phyloP scores from a whole-genome alignment of 106 monocot genomes.

The Iris macrosiphon region DNA sequence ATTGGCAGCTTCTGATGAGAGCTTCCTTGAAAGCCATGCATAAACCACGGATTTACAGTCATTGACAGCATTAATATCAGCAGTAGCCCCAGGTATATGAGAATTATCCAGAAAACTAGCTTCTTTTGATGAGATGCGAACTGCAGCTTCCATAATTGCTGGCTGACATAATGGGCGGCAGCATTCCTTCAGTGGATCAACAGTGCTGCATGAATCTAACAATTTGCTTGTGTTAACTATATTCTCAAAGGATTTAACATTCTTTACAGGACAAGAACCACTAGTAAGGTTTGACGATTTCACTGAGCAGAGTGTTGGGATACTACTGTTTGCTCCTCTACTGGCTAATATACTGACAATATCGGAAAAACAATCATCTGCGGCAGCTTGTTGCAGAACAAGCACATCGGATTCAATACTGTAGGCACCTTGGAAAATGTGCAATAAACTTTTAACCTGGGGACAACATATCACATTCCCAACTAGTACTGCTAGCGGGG shows the following conservation, averaged over 20 bases:
- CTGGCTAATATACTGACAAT: conserved; percentile 70
- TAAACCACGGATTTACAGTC: conserved; percentile 92
- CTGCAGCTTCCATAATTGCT: conserved; percentile 85
- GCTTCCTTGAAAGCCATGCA: conserved; percentile 78
- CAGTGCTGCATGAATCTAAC: conserved; percentile 72
- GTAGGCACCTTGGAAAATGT: conserved; percentile 79
- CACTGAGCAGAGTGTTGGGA: conserved; percentile 68
- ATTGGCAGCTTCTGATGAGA: conserved; percentile 61
- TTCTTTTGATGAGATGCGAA: conserved; percentile 56
- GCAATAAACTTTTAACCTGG: conserved; percentile 80
- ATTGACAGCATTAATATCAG: conserved; percentile 38
- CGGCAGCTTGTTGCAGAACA: conserved; percentile 42
- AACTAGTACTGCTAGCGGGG: conserved; percentile 77
- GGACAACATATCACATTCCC: conserved; percentile 97
- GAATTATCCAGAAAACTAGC: conserved; percentile 29
- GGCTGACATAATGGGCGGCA: conserved; percentile 86
- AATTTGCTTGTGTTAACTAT: conserved; percentile 80
- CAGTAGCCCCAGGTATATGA: conserved; percentile 34
- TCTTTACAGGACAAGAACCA: conserved; percentile 86
- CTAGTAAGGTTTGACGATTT: conserved; percentile 68
- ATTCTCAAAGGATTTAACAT: conserved; percentile 68
- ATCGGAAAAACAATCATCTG: conserved; percentile 91
- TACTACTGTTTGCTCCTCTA: conserved; percentile 79
- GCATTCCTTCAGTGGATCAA: conserved; percentile 95
- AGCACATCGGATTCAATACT: conserved; percentile 37